Base-by-base conservation (phyloP, 2,329 filamentous ascomycete species). In the Fusarium sp. region DNA sequence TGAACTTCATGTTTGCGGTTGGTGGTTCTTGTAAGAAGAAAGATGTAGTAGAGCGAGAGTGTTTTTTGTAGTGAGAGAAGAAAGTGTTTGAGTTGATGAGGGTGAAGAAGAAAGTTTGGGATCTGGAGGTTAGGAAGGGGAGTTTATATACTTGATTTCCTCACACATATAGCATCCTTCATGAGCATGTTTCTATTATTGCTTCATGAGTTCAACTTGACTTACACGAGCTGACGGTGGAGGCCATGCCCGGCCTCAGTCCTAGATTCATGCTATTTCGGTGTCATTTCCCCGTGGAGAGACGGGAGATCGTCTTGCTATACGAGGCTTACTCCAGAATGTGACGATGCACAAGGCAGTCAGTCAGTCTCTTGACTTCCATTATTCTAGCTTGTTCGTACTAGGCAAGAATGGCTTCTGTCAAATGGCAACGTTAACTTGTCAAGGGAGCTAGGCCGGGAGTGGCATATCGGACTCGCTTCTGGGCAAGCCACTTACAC, bases 1-100 rank as follows among this genome's bases (percentile, higher is more conserved):
- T 51, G 77, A 80, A 75, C 79, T 82, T 79, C 80, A 82, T 82
- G 55, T 61, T 80, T 77, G 66, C 47, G 63, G 55, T 67, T 50
- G 26, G 13, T 42, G 18, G 30, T 41, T 63, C 24, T 59, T 59
- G 28, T 8, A 24, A 53, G 12, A 35, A 42, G 28, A 36, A 47
- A 32, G 28, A 32, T 32, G 35, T 41, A 47, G 28, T 24, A 26
- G 47, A 75, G 66, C 72, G 72, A 68, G 41, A 54, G 57, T 64
- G 56, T 57, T 17, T 30, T 57, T 62, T 62, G 53, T 55, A 69
- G 60, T 13, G 66, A 75, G 50, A 61, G 65, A 32, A 17, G 66
- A 59, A 26, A 48, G 32, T 72, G 51, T 41, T 45, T 48, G 63
- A 63, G 67, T 48, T 67, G 71, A 50, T 66, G 70, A 70, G 69